Evolutionary conservation across 2,329 filamentous ascomycete genomes (phyloP).

Genomic region (Sarocladium strictum): DNA sequence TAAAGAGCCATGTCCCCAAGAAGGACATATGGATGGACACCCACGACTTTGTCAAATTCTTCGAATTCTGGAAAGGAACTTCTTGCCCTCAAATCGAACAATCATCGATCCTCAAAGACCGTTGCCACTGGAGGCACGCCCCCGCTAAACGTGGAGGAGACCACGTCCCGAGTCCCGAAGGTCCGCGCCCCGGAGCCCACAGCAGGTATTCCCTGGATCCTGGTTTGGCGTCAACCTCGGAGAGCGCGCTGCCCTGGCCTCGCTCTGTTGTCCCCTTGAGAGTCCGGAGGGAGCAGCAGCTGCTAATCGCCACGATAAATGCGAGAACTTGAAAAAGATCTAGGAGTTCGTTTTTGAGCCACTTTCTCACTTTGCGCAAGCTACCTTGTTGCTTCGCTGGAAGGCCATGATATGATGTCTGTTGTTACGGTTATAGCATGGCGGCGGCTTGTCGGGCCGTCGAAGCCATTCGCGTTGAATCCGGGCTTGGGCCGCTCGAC

Average conservation of each 20-base stretch:
- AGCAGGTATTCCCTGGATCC: neutral
- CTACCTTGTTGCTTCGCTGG: too few species aligned
- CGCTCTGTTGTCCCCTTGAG: neutral
- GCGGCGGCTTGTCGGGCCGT: neutral
- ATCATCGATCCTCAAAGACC: neutral
- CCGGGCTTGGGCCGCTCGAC: neutral
- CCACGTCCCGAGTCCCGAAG: conserved; percentile 12
- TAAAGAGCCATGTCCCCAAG: neutral
- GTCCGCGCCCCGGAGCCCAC: conserved; percentile 9
- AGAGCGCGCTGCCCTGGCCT: neutral
- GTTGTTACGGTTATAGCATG: neutral
- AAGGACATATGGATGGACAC: neutral
- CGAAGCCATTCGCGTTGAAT: neutral
- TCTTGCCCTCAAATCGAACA: neutral
- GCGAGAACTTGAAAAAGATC: too few species aligned
- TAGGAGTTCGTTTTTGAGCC: too few species aligned
- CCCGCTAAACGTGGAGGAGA: neutral
- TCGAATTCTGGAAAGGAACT: neutral
- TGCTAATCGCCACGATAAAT: too few species aligned
- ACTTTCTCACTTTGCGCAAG: too few species aligned
- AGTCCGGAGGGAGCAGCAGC: too few species aligned
- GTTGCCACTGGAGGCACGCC: neutral
- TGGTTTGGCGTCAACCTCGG: neutral
- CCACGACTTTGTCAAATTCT: neutral
- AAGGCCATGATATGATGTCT: too few species aligned